Evolutionary conservation across 2,329 filamentous ascomycete species (phyloP).

Genomic region (Cytospora schulzeri): DNA sequence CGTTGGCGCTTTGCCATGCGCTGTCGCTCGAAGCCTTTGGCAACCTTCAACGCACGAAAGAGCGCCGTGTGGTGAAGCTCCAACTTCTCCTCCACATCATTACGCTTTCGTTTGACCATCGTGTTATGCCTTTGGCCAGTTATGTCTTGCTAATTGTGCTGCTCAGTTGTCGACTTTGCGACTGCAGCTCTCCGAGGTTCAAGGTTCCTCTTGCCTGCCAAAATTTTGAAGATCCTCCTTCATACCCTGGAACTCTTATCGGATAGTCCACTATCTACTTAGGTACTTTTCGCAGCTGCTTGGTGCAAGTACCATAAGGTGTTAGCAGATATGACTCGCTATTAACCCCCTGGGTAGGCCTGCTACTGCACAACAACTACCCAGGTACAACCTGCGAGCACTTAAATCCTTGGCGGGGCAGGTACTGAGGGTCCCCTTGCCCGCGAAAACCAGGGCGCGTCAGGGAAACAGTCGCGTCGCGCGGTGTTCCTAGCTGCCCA

Average conservation of each 20-base stretch:
- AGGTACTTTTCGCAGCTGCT: not conserved
- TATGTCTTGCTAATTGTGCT: not conserved
- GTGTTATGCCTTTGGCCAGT: conserved; percentile 13
- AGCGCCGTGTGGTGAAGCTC: conserved; percentile 60
- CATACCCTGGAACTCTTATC: not conserved
- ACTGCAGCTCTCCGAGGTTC: conserved; percentile 1
- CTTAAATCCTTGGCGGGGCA: conserved; percentile 17
- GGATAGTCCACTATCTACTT: not conserved
- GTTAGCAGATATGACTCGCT: conserved; percentile 6
- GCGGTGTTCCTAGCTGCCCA: not conserved
- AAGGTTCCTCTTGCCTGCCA: conserved; percentile 6
- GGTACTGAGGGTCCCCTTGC: conserved; percentile 6
- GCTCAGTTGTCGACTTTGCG: not conserved
- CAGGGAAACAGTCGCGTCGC: conserved; percentile 17
- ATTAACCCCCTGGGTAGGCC: no score
- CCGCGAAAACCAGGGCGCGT: conserved; percentile 17
- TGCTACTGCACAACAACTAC: conserved; percentile 2
- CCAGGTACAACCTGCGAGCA: conserved; percentile 5
- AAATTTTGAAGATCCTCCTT: conserved; percentile 12
- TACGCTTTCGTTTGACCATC: conserved; percentile 63
- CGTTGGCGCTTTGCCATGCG: conserved; percentile 65
- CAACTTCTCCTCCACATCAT: conserved; percentile 33
- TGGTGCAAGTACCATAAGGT: not conserved
- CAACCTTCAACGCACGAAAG: conserved; percentile 67
- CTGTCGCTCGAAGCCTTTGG: conserved; percentile 78